phyloP scores from a whole-genome alignment of 2,329 filamentous ascomycete species.

The Metarhizium guizhouense region DNA sequence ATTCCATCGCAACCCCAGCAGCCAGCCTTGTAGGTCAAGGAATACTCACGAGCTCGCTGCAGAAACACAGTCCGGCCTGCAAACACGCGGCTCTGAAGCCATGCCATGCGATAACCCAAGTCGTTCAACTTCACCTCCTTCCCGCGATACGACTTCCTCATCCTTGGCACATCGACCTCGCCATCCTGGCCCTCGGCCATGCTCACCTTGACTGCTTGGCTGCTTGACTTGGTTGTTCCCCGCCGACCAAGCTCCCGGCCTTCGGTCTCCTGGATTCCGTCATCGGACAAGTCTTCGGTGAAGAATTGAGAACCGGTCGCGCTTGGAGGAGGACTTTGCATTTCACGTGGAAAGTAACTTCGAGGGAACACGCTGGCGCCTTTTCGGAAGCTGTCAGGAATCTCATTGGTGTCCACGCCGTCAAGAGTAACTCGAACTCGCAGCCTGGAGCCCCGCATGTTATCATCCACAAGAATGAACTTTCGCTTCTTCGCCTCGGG shows the following conservation, averaged over 20 bases:
- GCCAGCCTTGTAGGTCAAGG: not conserved
- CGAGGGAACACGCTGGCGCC: constrained; percentile 83
- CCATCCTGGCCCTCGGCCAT: constrained; percentile 60
- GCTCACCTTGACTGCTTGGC: constrained; percentile 50
- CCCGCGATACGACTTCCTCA: constrained; percentile 58
- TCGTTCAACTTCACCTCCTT: constrained; percentile 92
- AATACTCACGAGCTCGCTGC: constrained; percentile 75
- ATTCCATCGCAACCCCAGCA: not conserved
- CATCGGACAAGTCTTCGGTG: constrained; percentile 52
- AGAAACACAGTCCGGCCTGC: constrained; percentile 78
- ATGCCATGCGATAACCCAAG: constrained; percentile 89
- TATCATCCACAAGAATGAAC: constrained; percentile 92
- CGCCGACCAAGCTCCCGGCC: constrained; percentile 32
- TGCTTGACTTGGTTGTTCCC: constrained; percentile 21
- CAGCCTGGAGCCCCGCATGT: constrained; percentile 68
- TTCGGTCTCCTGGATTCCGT: constrained; percentile 42
- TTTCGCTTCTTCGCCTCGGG: constrained; percentile 89
- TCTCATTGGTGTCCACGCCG: constrained; percentile 86
- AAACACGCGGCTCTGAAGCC: constrained; percentile 91
- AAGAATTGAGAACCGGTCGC: constrained; percentile 70
- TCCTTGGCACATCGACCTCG: constrained; percentile 66
- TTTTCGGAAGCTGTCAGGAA: constrained; percentile 90
- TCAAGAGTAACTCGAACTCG: constrained; percentile 91
- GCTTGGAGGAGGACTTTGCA: constrained; percentile 75
- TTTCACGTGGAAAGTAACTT: constrained; percentile 86